Conservation (phyloP, 2,329 filamentous ascomycete species). For the Fusarium oxysporum region DNA sequence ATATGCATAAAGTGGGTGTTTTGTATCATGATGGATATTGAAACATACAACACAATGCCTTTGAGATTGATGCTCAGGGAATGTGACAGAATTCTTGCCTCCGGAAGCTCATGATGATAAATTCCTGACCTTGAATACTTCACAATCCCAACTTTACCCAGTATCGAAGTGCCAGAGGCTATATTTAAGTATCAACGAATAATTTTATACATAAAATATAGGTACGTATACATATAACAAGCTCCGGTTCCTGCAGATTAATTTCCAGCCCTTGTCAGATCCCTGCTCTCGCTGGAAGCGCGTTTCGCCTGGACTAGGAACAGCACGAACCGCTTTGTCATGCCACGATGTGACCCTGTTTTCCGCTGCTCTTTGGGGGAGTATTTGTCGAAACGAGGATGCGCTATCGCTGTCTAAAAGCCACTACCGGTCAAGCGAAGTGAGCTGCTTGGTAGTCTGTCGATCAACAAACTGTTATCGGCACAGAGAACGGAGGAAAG, state of each 20-base stretch:
- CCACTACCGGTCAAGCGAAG: constrained; percentile 29
- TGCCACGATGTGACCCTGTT: constrained; percentile 9
- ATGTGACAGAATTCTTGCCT: background rate
- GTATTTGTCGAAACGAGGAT: constrained; percentile 2
- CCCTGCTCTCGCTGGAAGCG: constrained; percentile 32
- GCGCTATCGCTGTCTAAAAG: constrained; percentile 1
- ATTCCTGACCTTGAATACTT: background rate
- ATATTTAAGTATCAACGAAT: background rate
- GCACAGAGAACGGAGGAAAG: background rate
- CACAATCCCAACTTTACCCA: background rate
- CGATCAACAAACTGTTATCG: constrained; percentile 4
- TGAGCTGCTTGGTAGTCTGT: constrained; percentile 6
- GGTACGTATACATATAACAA: constrained; percentile 3
- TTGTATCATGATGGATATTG: background rate
- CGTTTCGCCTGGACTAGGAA: constrained; percentile 38
- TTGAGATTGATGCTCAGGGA: background rate
- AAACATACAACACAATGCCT: constrained; percentile 18
- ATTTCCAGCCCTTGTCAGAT: constrained; percentile 42
- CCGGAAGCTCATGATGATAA: background rate
- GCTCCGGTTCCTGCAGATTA: constrained; percentile 41
- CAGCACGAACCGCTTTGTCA: constrained; percentile 14
- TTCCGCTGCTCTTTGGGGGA: background rate
- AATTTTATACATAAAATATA: constrained; percentile 16
- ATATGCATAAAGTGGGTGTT: constrained; percentile 10
- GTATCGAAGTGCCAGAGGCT: background rate